A percentile compares a stretch with the other conserved stretches of the same genome.
Evolutionary conservation across 2,329 filamentous ascomycete species (phyloP).

Genomic region (Claviceps sp.): DNA sequence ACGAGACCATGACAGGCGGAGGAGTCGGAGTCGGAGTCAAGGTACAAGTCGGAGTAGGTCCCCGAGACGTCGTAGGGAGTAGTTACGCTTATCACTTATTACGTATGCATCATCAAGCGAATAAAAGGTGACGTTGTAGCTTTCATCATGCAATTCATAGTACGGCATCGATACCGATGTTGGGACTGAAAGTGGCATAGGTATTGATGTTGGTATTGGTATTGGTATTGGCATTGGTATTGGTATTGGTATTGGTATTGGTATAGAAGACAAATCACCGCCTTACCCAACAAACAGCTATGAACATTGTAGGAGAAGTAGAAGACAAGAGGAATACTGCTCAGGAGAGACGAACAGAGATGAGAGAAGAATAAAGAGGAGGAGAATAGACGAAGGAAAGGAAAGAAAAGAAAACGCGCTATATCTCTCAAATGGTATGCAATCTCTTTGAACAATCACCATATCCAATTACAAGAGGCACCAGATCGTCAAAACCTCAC

Average conservation of each 20-base stretch:
- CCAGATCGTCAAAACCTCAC: slow-evolving; percentile 8
- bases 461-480: not conserved
- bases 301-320: not conserved
- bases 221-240: not conserved
- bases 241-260: not conserved
- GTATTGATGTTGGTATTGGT: no score
- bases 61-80: slow-evolving; percentile 9
- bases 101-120: not conserved
- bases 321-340: not conserved
- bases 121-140: no score
- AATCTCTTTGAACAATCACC: not conserved
- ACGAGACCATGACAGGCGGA: slow-evolving; percentile 15
- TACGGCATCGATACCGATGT: not conserved
- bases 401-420: not conserved
- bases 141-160: not conserved
- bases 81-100: not conserved
- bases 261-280: not conserved
- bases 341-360: no score
- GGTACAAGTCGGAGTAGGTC: slow-evolving; percentile 14
- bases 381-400: not conserved
- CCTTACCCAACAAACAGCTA: not conserved
- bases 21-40: slow-evolving; percentile 14
- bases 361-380: not conserved
- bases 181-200: not conserved
- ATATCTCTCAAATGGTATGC: not conserved